Base-by-base conservation (phyloP, 2,329 filamentous ascomycete genomes). In the Anthostomella pinea region DNA sequence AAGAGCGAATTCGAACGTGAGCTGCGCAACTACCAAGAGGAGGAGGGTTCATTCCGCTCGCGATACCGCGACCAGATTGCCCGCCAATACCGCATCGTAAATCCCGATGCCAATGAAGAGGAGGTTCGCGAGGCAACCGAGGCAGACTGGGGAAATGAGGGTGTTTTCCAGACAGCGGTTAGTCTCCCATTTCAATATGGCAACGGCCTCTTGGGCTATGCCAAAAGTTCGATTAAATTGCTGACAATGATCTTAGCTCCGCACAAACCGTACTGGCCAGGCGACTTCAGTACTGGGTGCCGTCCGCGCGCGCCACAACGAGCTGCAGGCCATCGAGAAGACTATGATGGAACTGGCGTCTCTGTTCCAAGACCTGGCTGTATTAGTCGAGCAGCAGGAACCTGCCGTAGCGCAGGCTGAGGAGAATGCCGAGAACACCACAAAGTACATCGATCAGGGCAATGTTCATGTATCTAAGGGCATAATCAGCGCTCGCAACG, bases 91-190 rank as follows among this genome's bases (percentile, higher is more conserved):
- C 74, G 79, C 38, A 89, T 91, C 57, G 85, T 88, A 49, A 87
- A 89, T 59, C 86, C 86, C 33, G 81, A 88, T 28, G 87, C 86
- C n/a, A 76, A 75, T 31, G 84, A 89, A 41, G 68, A 75, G 2
- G 83, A 91, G 63, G 81, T 90, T 3, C 68, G 73, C 31, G 69
- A 86, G 59, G 85, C 85, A 3, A 69, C 79, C 16, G 72, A 86
- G 50, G 70, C 79, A 35, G 81, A 89, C 58, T 86, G 85, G 82
- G 79, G 82, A 35, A 77, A 85, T 41, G 83, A 90, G 66, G 83
- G 85, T 54, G 81, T 93, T 37, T 93, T 91, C 68, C 83, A 89
- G 64, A 83, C 81, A 39, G 86, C 86, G 41, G 86, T 91, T n/a
- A n/a, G n/a, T n/a, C n/a, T n/a, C n/a, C n/a, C n/a, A n/a, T n/a